These are phyloP conservation scores for Suillus placidus DNA, from an alignment of 768 basidiomycete species.

Conservation along the genomic window DNA sequence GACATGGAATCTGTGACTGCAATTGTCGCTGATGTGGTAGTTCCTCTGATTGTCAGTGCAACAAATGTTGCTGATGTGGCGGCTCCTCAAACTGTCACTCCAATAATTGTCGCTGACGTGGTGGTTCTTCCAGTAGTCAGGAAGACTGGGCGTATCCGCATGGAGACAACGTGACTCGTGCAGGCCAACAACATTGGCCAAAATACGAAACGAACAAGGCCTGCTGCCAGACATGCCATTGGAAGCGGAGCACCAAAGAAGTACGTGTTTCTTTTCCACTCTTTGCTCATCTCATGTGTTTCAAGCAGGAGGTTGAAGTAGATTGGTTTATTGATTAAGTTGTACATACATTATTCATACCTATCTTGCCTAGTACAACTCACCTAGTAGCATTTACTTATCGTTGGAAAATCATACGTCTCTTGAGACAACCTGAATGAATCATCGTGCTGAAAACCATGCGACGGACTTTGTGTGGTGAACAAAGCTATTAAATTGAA, in stretches of 20 bases:
- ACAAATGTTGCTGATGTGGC: background rate
- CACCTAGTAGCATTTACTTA: too few species aligned
- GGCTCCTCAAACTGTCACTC: background rate
- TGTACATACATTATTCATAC: background rate
- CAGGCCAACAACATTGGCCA: background rate
- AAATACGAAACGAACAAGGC: background rate
- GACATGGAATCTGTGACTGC: too few species aligned
- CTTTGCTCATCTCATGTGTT: background rate
- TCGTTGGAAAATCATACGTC: too few species aligned
- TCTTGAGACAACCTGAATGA: too few species aligned
- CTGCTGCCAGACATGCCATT: background rate
- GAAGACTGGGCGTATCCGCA: background rate
- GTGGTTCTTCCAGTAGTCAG: background rate
- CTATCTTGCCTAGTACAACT: background rate
- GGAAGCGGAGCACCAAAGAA: background rate
- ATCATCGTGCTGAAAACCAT: too few species aligned
- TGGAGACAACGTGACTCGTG: background rate
- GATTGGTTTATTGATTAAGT: background rate
- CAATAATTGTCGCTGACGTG: background rate
- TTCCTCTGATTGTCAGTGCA: too few species aligned
- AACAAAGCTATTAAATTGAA: too few species aligned
- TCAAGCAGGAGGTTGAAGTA: background rate
- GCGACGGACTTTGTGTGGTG: too few species aligned
- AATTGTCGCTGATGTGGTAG: background rate
- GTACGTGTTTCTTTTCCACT: background rate